Evolutionary conservation across 352 stramenopile genomes (phyloP).

Genomic region (Phytophthora foliorum): DNA sequence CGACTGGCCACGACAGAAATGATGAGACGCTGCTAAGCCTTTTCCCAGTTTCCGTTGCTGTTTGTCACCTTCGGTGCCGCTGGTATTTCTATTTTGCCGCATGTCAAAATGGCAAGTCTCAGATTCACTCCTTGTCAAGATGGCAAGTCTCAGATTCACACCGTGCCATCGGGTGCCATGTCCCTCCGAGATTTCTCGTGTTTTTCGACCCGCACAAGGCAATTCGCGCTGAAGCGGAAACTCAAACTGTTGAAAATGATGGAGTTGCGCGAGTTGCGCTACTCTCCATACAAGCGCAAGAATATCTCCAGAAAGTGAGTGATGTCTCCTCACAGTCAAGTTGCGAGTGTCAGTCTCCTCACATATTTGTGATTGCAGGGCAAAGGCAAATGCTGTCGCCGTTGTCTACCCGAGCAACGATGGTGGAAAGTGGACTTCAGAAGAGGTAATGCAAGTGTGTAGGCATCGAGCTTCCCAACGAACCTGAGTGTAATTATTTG

Average conservation of each 20-base stretch:
- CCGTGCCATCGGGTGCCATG: constrained; percentile 17
- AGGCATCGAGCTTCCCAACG: background rate
- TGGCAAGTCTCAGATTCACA: constrained; percentile 39
- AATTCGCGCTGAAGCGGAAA: constrained; percentile 27
- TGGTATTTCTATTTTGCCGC: constrained; percentile 24
- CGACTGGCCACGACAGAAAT: constrained; percentile 4
- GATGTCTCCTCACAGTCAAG: constrained; percentile 8
- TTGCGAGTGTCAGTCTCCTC: constrained; percentile 1
- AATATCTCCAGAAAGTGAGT: constrained; percentile 46
- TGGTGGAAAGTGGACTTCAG: constrained; percentile 43
- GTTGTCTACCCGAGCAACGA: constrained; percentile 3
- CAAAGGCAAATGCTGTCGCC: constrained; percentile 13
- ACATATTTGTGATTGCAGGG: constrained; percentile 14
- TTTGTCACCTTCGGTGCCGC: background rate
- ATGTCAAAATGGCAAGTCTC: constrained; percentile 28
- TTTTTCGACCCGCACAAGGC: constrained; percentile 27
- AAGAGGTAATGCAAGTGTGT: constrained; percentile 45
- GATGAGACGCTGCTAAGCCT: constrained; percentile 11
- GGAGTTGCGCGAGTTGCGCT: constrained; percentile 27
- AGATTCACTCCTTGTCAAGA: no score
- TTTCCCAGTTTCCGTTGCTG: constrained; percentile 32
- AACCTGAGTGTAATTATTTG: constrained; percentile 4
- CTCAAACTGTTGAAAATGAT: constrained; percentile 27
- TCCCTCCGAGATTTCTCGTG: constrained; percentile 16
- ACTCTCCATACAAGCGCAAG: constrained; percentile 38